Base-by-base conservation (phyloP, 2,329 filamentous ascomycete species). In the Botrytis elliptica region DNA sequence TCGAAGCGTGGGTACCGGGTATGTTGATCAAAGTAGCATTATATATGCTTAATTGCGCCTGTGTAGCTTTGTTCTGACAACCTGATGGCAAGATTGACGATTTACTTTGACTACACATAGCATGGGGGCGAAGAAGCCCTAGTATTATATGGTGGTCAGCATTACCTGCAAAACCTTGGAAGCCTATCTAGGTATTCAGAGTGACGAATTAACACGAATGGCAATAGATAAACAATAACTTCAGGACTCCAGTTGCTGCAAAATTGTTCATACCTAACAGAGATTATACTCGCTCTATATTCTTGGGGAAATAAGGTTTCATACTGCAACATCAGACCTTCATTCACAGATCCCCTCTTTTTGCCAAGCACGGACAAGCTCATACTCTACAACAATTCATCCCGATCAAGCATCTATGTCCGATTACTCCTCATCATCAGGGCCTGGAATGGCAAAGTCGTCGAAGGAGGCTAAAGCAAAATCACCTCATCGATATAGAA, bases 401-500 rank as follows among this genome's bases (percentile, higher is more conserved):
- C 22, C 6, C n/a, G 18, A 18, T n/a, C 40, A 42, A 42, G 20
- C 25, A 25, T 57, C 46, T 36, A 55, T 65, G 55, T 52, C 59
- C 44, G 16, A 65, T 6, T 16, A 42, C 25, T 10, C 49, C 10
- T 68, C 49, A 14, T 68, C 36, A 14, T 57, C 36, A 33, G 38
- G 36, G 49, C 25, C 36, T 18, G 18, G 49, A 25, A 68, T 5
- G 14, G n/a, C 66, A 33, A 55, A 29, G 22, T 29, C 60, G 14
- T 59, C 62, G n/a, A 65, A 59, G 12, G 63, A 72, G 16, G 29
- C 40, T 33, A 74, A 75, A 75, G 66, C 74, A 75, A 79, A 79
- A 73, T 68, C 75, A 33, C 71, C 75, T 29, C 78, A 77, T 73
- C 71, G 78, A 70, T 79, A 79, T 67, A 71, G 78, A 73, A 76